phyloP scores from a whole-genome alignment of 2,329 filamentous ascomycete species.

The Alternaria infectoria region DNA sequence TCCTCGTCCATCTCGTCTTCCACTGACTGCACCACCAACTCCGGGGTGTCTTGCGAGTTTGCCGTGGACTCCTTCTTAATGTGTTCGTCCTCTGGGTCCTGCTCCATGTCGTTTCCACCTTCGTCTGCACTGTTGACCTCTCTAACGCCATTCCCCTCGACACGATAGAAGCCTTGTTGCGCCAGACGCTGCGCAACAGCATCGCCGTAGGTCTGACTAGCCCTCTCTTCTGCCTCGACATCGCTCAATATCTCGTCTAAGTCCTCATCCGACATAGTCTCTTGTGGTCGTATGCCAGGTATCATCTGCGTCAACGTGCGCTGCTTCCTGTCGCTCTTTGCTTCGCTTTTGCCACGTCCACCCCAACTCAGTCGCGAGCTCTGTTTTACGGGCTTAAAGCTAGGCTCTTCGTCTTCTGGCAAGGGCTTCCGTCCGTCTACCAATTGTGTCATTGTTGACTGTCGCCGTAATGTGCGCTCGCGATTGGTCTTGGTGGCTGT shows the following conservation, averaged over 20 bases:
- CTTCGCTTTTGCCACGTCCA: slow-evolving; percentile 14
- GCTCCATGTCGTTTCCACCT: background rate
- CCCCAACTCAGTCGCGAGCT: slow-evolving; percentile 28
- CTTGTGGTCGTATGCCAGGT: slow-evolving; percentile 28
- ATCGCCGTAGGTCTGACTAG: slow-evolving; percentile 17
- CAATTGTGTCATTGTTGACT: slow-evolving; percentile 47
- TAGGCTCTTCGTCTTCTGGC: slow-evolving; percentile 26
- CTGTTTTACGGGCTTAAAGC: slow-evolving; percentile 32
- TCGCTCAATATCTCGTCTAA: slow-evolving; percentile 21
- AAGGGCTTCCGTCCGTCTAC: slow-evolving; percentile 31
- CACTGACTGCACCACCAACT: slow-evolving; percentile 7
- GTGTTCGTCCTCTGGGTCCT: background rate
- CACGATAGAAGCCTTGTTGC: slow-evolving; percentile 21
- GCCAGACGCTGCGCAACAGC: slow-evolving; percentile 25
- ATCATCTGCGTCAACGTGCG: slow-evolving; percentile 47
- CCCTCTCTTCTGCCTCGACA: slow-evolving; percentile 19
- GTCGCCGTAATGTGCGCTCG: slow-evolving; percentile 27
- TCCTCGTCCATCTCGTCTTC: slow-evolving; percentile 10
- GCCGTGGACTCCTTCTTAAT: background rate
- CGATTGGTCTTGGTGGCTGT: slow-evolving; percentile 1
- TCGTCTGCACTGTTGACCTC: background rate
- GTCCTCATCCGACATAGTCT: slow-evolving; percentile 27
- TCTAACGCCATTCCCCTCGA: background rate
- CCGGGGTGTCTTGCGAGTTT: background rate
- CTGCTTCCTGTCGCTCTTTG: slow-evolving; percentile 29